Conservation (phyloP, 179 eudicot species). For the Amaranthus tricolor region DNA sequence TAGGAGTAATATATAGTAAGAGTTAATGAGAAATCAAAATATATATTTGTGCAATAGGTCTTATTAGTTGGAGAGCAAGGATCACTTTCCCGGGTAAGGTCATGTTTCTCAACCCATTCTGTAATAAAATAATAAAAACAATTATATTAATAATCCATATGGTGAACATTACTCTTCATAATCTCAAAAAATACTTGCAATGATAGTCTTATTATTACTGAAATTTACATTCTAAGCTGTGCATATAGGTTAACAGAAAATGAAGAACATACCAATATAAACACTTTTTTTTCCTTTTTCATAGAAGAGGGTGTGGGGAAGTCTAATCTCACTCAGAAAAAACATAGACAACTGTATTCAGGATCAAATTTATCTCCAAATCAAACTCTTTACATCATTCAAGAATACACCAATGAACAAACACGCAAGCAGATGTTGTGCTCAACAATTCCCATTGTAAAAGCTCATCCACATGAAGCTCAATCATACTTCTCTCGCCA, state of each 20-base stretch:
- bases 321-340: neutral
- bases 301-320: neutral
- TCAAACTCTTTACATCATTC: neutral
- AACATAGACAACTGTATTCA: neutral
- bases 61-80: too few species aligned
- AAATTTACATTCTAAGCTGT: conserved; percentile 28
- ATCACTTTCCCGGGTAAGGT: too few species aligned
- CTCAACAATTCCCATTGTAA: conserved; percentile 2
- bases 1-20: too few species aligned
- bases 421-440: neutral
- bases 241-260: conserved; percentile 12
- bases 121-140: neutral
- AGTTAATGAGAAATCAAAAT: too few species aligned
- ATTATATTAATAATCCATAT: neutral
- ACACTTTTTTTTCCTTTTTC: neutral
- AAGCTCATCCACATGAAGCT: neutral
- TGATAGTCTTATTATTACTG: conserved; percentile 2
- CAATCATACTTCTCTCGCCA: conserved; percentile 98
- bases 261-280: conserved; percentile 5
- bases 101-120: too few species aligned
- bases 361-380: conserved; percentile 4
- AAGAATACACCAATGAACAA: neutral
- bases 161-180: conserved; percentile 1
- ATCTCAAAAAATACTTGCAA: conserved; percentile 16
- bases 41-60: too few species aligned